Evolutionary conservation across 257 asterid species (phyloP), one percentile per base, ranked within the genome.

Genomic region (Solanum clarkiae): DNA sequence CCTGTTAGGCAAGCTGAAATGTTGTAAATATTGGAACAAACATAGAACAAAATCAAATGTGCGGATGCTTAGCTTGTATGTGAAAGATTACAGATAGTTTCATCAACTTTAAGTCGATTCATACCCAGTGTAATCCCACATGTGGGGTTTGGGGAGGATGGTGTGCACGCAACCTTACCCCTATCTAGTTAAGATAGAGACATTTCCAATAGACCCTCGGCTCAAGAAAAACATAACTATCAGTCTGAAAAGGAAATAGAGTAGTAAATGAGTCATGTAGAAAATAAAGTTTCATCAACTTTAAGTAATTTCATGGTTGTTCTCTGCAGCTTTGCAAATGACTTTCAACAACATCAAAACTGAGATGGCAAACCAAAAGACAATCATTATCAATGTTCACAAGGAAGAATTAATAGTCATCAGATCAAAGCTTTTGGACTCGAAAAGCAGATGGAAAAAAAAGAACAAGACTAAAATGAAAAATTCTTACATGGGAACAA

Each of bases 231-330:
- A 56, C 62, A 7, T 15, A 60, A 60, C 32, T n/a, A 60, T 0
- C 32, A 60, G 32, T 60, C n/a, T n/a, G 29, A 10, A 60, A 60
- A n/a, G 32, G 15, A 60, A 60, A n/a, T n/a, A 60, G 8, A 60
- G 15, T n/a, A 60, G 16, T 60, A 10, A 60, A n/a, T 0, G 68
- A 0, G 0, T 0, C 68, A 10, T n/a, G 32, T 60, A n/a, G 68
- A 60, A 60, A 60, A 60, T 60, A 60, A 17, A 29, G 44, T 65
- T 65, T 66, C 45, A 66, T 66, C 74, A 69, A 69, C 79, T 36
- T 32, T 17, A 36, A 70, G 80, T 70, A 42, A 0, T 70, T 40
- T 18, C 18, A 70, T 70, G 17, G 42, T 70, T 70, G 10, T 70
- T 10, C 54, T 36, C n/a, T 10, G 54, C 53, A 70, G 80, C 29